Evolutionary conservation across 1,284 basidiomycete species (phyloP).

Genomic region (Tranzscheliella williamsii): DNA sequence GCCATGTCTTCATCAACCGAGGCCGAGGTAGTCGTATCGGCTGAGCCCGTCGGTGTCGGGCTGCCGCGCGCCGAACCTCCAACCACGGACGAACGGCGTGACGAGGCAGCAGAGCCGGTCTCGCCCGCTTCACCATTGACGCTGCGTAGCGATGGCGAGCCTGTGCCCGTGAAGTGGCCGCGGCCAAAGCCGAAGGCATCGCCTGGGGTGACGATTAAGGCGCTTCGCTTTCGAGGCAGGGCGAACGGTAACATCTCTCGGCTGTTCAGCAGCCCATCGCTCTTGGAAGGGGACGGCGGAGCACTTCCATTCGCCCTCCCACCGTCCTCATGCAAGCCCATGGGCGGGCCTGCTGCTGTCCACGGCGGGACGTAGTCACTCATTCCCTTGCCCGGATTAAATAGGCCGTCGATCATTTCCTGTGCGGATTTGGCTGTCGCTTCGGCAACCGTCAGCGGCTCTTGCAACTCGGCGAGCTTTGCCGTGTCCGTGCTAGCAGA

Average conservation of each 20-base stretch:
- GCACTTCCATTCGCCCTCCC: constrained; percentile 1
- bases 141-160: constrained; percentile 40
- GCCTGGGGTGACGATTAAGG: constrained; percentile 69
- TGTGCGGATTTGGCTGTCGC: constrained; percentile 28
- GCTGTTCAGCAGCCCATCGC: constrained; percentile 69
- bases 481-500: constrained; percentile 31
- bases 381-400: constrained; percentile 44
- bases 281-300: constrained; percentile 20
- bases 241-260: constrained; percentile 87
- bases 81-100: constrained; percentile 15
- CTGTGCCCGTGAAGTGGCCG: constrained; percentile 52
- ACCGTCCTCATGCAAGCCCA: constrained; percentile 26
- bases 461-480: constrained; percentile 3
- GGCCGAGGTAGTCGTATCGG: background rate
- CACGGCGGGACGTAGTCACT: constrained; percentile 49
- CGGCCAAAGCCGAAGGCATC: constrained; percentile 63
- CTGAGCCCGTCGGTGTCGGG: background rate
- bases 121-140: constrained; percentile 6
- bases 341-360: constrained; percentile 32
- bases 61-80: background rate
- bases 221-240: constrained; percentile 76
- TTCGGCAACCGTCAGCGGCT: constrained; percentile 32
- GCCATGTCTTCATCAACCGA: constrained; percentile 7
- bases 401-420: constrained; percentile 42
- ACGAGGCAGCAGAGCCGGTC: constrained; percentile 5